phyloP scores from a whole-genome alignment of 306 rosid species.

The Myrica gale region DNA sequence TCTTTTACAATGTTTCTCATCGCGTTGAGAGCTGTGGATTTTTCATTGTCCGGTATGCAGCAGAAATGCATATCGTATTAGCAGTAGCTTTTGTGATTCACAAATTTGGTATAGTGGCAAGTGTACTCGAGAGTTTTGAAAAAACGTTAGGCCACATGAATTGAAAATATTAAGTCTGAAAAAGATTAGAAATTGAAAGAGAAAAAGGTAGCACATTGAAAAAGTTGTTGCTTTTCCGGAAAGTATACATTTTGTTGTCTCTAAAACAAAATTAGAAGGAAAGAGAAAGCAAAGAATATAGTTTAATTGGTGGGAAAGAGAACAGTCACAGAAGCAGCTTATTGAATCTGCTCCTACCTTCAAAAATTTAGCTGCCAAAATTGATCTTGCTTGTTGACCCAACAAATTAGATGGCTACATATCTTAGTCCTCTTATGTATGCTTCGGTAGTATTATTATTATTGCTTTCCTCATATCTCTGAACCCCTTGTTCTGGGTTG shows the following conservation, averaged over 20 bases:
- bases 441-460: background rate
- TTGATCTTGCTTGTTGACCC: background rate
- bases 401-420: background rate
- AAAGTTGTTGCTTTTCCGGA: too few relatives aligned
- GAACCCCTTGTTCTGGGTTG: conserved; percentile 1
- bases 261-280: background rate
- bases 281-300: background rate
- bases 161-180: too few relatives aligned
- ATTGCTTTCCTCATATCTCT: background rate
- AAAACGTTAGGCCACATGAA: too few relatives aligned
- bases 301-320: background rate
- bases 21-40: background rate
- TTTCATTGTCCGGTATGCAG: background rate
- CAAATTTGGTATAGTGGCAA: too few relatives aligned
- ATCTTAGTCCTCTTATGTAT: background rate
- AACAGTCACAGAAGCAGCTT: background rate
- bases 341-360: background rate
- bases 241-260: too few relatives aligned
- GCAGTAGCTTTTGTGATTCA: background rate
- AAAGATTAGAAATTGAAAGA: too few relatives aligned
- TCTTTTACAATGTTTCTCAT: background rate
- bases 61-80: background rate
- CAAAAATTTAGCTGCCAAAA: background rate
- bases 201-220: background rate
- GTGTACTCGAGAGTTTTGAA: too few relatives aligned